phyloP scores from a whole-genome alignment of 2,329 filamentous ascomycete genomes.

The Colletotrichum paranaense region DNA sequence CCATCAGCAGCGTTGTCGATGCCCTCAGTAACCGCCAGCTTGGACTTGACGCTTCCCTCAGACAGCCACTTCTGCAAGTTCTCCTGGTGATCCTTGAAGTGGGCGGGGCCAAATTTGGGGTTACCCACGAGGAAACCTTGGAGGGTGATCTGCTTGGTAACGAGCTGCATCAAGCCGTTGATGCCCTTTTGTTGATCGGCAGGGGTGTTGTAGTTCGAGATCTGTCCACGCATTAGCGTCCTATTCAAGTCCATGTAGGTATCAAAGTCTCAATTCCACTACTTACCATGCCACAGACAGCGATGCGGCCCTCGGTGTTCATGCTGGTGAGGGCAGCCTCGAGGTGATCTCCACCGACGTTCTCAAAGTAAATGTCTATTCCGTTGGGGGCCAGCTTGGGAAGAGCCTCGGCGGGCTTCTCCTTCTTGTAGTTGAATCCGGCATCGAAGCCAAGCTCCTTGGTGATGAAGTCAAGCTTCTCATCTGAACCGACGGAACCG shows the following conservation, averaged over 20 bases:
- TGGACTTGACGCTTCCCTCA: slow-evolving; percentile 81
- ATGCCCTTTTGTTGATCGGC: slow-evolving; percentile 70
- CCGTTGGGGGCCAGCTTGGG: slow-evolving; percentile 79
- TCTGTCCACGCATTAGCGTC: slow-evolving; percentile 44
- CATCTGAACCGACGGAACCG: slow-evolving; percentile 83
- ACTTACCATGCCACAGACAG: slow-evolving; percentile 73
- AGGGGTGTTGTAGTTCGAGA: slow-evolving; percentile 78
- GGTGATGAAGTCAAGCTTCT: slow-evolving; percentile 77
- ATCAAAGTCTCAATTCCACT: no score
- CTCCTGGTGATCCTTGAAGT: slow-evolving; percentile 78
- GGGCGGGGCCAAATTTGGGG: slow-evolving; percentile 73
- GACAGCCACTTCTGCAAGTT: slow-evolving; percentile 81
- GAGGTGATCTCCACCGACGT: slow-evolving; percentile 64
- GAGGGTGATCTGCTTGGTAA: slow-evolving; percentile 76
- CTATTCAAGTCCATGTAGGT: no score
- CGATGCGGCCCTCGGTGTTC: slow-evolving; percentile 74
- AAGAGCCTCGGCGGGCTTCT: slow-evolving; percentile 76
- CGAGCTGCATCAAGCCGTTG: slow-evolving; percentile 72
- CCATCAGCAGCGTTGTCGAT: slow-evolving; percentile 83
- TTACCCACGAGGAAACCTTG: slow-evolving; percentile 84
- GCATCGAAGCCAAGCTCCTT: slow-evolving; percentile 63
- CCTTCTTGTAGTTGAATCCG: slow-evolving; percentile 91
- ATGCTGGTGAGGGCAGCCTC: slow-evolving; percentile 56
- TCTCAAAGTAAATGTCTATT: slow-evolving; percentile 76
- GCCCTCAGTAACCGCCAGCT: slow-evolving; percentile 75